These are phyloP conservation scores for Agapanthus africanus DNA, from an alignment of 106 monocot species.

Conservation along the genomic window DNA sequence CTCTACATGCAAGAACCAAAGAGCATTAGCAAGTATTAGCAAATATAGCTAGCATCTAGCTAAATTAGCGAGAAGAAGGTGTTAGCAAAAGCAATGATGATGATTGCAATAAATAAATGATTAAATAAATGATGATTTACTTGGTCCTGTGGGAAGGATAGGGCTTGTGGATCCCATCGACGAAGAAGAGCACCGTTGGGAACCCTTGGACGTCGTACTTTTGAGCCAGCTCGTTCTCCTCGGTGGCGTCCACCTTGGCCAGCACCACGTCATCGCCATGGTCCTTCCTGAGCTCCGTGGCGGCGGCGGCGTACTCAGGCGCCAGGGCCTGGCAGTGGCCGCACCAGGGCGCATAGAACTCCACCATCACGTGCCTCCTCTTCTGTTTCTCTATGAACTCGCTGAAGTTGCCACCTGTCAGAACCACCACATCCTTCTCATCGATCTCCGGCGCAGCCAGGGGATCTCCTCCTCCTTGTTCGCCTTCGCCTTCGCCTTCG, in stretches of 20 bases:
- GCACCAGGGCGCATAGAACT: constrained; percentile 99
- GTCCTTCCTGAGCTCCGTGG: constrained; percentile 47
- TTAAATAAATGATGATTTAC: constrained; percentile 21
- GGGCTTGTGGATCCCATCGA: constrained; percentile 60
- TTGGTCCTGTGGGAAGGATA: constrained; percentile 55
- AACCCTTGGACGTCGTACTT: constrained; percentile 90
- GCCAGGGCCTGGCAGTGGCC: constrained; percentile 80
- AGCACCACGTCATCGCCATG: constrained; percentile 52
- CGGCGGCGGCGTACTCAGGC: constrained; percentile 91
- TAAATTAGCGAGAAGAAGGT: no score
- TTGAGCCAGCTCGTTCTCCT: constrained; percentile 79
- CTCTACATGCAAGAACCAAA: constrained; percentile 34
- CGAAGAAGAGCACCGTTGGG: constrained; percentile 86
- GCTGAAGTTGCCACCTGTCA: constrained; percentile 67
- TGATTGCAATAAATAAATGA: background rate
- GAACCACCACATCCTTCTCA: constrained; percentile 80
- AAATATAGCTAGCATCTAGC: no score
- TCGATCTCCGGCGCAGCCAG: constrained; percentile 29
- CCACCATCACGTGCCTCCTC: constrained; percentile 92
- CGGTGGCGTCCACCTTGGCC: constrained; percentile 92
- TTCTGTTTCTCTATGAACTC: constrained; percentile 38
- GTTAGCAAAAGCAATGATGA: no score
- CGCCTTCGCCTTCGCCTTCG: no score
- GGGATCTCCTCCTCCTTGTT: background rate
- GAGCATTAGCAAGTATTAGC: no score